Evolutionary conservation across 2,329 filamentous ascomycete genomes (phyloP), one percentile per base, ranked within the genome.

Genomic region (Thielaviopsis punctulata): DNA sequence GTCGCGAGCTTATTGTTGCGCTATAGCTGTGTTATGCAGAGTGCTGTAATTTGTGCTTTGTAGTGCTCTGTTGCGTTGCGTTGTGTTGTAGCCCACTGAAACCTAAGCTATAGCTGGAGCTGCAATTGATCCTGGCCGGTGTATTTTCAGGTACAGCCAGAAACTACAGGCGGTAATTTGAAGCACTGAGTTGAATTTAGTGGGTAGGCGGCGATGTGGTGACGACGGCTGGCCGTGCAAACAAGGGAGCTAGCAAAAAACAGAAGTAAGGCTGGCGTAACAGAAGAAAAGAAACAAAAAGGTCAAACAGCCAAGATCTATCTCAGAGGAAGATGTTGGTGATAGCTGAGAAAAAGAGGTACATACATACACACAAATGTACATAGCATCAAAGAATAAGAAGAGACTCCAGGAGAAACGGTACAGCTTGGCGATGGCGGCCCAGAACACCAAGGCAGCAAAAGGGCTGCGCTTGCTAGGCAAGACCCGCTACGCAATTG

Each of bases 161-260:
- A 15, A 36, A 15, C 30, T 36, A 36, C 13, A 36, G 13, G 13
- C 30, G n/a, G 13, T 36, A 36, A 36, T n/a, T 36, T n/a, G 30
- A 36, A 36, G 30, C 30, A n/a, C 30, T 39, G 27, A 23, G 10
- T 49, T 49, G 41, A 23, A 19, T 41, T 36, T 33, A 24, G 47
- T 25, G 22, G 22, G 41, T 30, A 53, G 52, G 52, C 52, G 52
- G 47, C 52, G 39, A 53, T 33, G 39, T 53, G 41, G 52, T 53
- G 52, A 53, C 52, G 52, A 53, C 52, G 43, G 25, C 30, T 36
- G 12, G n/a, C 30, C 10, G 30, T 36, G 13, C 10, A 36, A 36
- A 36, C 30, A 36, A 15, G 30, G 30, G 30, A 15, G 30, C 13
- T 12, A 10, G 27, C 9, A 10, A 12, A 13, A n/a, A 36, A 36